Conservation (phyloP, 345 rosid species). For the rapeseed (Brassica napus) region Da-Ae NC_063452.1:9643501-9644000, state of each 20-base stretch:
- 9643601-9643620: conserved; percentile 59
- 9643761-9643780: neutral
- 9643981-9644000: conserved; percentile 48
- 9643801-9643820: neutral
- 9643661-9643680: conserved; percentile 56
- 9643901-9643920: conserved; percentile 58
- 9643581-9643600: conserved; percentile 30
- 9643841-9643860: conserved; percentile 52
- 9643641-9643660: conserved; percentile 46
- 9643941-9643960: conserved; percentile 20
- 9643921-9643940: conserved; percentile 55
- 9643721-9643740: conserved; percentile 56
- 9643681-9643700: conserved; percentile 56
- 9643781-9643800: neutral
- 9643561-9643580: conserved; percentile 21
- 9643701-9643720: conserved; percentile 67
- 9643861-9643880: conserved; percentile 73
- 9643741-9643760: conserved; percentile 46
- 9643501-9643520: conserved; percentile 24
- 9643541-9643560: conserved; percentile 22
- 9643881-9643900: conserved; percentile 56
- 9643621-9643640: conserved; percentile 68
- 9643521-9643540: conserved; percentile 23
- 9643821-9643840: conserved; percentile 20
- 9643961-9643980: conserved; percentile 6